phyloP scores from a whole-genome alignment of 306 rosid species.

The Lagenaria siceraria region DNA sequence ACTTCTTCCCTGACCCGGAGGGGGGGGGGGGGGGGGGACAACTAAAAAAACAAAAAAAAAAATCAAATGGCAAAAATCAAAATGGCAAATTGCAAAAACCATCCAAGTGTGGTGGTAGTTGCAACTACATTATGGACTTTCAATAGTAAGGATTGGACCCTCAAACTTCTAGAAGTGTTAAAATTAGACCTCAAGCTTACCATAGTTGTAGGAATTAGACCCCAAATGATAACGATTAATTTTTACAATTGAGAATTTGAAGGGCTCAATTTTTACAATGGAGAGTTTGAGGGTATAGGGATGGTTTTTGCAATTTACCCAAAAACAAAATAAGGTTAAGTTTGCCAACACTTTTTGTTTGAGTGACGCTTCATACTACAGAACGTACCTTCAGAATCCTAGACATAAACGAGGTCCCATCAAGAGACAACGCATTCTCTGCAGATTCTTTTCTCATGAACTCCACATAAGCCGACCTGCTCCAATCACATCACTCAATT shows the following conservation, averaged over 20 bases:
- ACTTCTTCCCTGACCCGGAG: not conserved
- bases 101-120: too few relatives aligned
- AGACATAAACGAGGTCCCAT: constrained; percentile 89
- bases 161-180: too few relatives aligned
- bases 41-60: not conserved
- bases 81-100: too few relatives aligned
- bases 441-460: constrained; percentile 89
- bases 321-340: not conserved
- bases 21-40: not conserved
- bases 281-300: too few relatives aligned
- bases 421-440: constrained; percentile 76
- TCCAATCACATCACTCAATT: constrained; percentile 6
- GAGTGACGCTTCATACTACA: not conserved
- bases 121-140: too few relatives aligned
- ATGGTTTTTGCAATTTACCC: too few relatives aligned
- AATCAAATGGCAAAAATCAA: not conserved
- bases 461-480: constrained; percentile 90
- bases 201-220: too few relatives aligned
- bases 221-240: too few relatives aligned
- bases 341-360: not conserved
- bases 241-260: too few relatives aligned
- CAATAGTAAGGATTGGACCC: too few relatives aligned
- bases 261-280: too few relatives aligned
- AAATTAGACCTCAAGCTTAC: too few relatives aligned
- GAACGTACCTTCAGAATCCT: constrained; percentile 75